Percentiles rank a stretch among this genome's conserved stretches.
Evolutionary conservation across 345 rosid species (phyloP).

Genomic region (Aegle marmelos): DNA sequence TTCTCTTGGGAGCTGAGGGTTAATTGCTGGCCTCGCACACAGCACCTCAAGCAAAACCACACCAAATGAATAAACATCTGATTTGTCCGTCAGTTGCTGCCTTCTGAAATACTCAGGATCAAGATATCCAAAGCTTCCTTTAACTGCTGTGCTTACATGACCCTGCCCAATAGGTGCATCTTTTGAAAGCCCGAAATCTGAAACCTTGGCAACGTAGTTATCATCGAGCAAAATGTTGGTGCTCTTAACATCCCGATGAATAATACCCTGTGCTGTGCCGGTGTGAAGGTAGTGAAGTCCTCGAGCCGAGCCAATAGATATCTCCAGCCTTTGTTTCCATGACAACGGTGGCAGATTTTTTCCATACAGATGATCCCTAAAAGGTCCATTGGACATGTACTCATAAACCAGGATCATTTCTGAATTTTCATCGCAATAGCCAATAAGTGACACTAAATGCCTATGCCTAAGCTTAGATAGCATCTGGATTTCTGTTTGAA

Average conservation of each 20-base stretch:
- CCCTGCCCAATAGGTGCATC: slow-evolving; percentile 70
- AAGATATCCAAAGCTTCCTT: slow-evolving; percentile 55
- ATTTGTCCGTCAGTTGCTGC: slow-evolving; percentile 52
- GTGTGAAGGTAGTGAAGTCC: slow-evolving; percentile 86
- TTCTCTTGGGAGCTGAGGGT: slow-evolving; percentile 51
- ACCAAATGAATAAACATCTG: slow-evolving; percentile 57
- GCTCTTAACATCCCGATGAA: slow-evolving; percentile 82
- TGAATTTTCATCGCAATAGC: slow-evolving; percentile 69
- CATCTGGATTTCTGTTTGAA: slow-evolving; percentile 86
- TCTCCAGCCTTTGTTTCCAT: slow-evolving; percentile 81
- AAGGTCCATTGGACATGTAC: slow-evolving; percentile 81
- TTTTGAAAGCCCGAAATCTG: slow-evolving; percentile 81
- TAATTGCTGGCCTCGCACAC: slow-evolving; percentile 48
- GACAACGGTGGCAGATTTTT: slow-evolving; percentile 57
- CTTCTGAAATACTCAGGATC: slow-evolving; percentile 57
- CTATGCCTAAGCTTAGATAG: slow-evolving; percentile 81
- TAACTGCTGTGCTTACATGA: slow-evolving; percentile 63
- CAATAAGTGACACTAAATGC: slow-evolving; percentile 79
- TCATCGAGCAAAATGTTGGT: slow-evolving; percentile 80
- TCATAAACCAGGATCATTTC: slow-evolving; percentile 87
- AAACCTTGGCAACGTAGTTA: slow-evolving; percentile 72
- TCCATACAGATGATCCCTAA: slow-evolving; percentile 73
- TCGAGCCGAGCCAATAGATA: slow-evolving; percentile 72
- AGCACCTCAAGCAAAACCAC: slow-evolving; percentile 44
- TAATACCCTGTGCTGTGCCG: slow-evolving; percentile 89